Evolutionary conservation across 495 filamentous ascomycete genomes (phyloP).

Genomic region (Aspergillus olivimuriae): DNA sequence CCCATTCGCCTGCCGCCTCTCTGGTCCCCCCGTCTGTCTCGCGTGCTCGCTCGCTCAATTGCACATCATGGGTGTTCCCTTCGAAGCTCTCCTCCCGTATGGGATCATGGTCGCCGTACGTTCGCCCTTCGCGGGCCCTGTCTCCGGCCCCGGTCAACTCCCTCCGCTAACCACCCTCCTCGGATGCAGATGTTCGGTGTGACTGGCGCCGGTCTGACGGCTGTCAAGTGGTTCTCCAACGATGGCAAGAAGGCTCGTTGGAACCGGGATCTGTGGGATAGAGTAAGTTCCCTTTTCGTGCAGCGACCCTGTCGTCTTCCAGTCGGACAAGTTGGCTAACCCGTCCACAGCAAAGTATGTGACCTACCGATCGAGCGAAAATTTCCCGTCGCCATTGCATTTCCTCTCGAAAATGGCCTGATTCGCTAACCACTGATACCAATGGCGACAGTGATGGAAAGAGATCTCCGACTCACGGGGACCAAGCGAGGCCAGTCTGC

Average conservation of each 20-base stretch:
- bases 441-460: constrained; percentile 80
- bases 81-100: constrained; percentile 92
- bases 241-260: constrained; percentile 81
- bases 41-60: background rate
- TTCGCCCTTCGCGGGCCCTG: constrained; percentile 11
- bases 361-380: constrained; percentile 5
- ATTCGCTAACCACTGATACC: constrained; percentile 12
- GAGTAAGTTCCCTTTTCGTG: constrained; percentile 57
- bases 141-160: constrained; percentile 1
- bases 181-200: constrained; percentile 78
- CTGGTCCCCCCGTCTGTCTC: background rate
- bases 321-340: constrained; percentile 36
- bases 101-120: constrained; percentile 82
- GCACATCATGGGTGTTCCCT: constrained; percentile 81
- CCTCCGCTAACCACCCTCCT: background rate
- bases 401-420: background rate
- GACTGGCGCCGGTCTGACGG: constrained; percentile 68
- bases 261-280: constrained; percentile 88
- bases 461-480: constrained; percentile 86
- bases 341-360: constrained; percentile 65
- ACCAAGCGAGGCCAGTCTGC: constrained; percentile 78
- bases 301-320: constrained; percentile 21
- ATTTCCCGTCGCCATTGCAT: background rate
- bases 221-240: constrained; percentile 71
- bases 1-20: constrained; percentile 1